These are phyloP conservation scores for Termitomyces sp. DNA, from an alignment of 768 basidiomycete genomes.

Conservation along the genomic window DNA sequence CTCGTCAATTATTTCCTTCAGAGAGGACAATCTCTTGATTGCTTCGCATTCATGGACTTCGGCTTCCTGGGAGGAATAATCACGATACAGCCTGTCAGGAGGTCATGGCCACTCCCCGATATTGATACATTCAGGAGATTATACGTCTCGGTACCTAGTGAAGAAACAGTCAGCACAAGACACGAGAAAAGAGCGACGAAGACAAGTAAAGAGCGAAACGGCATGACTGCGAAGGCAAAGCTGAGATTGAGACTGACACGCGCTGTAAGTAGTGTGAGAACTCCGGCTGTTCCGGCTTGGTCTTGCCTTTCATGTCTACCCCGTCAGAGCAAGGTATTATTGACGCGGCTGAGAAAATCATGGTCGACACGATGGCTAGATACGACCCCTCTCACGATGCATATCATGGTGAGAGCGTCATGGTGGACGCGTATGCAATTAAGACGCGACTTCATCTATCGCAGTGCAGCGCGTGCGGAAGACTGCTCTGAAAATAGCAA, in stretches of 20 bases:
- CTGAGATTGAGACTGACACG: not conserved
- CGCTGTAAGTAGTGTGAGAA: not conserved
- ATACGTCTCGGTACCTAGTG: not conserved
- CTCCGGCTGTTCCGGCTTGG: not conserved
- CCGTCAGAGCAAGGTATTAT: constrained; percentile 47
- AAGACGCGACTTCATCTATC: constrained; percentile 1
- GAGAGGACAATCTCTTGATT: constrained; percentile 42
- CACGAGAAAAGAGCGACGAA: constrained; percentile 41
- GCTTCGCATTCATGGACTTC: constrained; percentile 36
- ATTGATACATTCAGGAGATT: constrained; percentile 6
- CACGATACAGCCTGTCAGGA: not conserved
- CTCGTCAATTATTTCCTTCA: constrained; percentile 60
- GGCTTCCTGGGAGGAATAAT: constrained; percentile 24
- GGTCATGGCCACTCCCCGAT: constrained; percentile 10
- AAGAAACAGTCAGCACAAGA: constrained; percentile 11
- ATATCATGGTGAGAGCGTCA: constrained; percentile 57
- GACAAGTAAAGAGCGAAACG: constrained; percentile 22
- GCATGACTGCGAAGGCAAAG: constrained; percentile 17
- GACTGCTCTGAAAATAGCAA: constrained; percentile 68
- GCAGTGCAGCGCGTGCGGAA: constrained; percentile 79
- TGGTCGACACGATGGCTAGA: constrained; percentile 67
- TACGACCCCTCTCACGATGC: constrained; percentile 82
- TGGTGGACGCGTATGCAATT: constrained; percentile 1
- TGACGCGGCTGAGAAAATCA: constrained; percentile 58
- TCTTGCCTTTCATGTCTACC: constrained; percentile 34